These are phyloP conservation scores for Candida corydali DNA, from an alignment of 805 yeast species.

Conservation along the genomic window DNA sequence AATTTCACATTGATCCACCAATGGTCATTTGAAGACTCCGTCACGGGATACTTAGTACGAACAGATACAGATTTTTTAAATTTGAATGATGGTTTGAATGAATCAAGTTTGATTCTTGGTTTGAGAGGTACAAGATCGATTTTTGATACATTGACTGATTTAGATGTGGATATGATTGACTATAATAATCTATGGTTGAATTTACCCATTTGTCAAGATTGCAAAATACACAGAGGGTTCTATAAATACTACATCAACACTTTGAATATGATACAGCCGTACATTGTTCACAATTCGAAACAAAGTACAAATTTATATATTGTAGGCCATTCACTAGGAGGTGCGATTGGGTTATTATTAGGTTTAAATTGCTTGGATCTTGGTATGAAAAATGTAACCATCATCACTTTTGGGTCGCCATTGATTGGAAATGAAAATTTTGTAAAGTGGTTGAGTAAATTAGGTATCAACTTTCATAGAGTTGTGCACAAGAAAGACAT, in stretches of 20 bases:
- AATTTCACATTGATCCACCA: constrained; percentile 35
- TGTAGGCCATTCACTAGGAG: constrained; percentile 38
- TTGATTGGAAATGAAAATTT: constrained; percentile 38
- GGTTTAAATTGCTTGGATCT: constrained; percentile 32
- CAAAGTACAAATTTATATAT: constrained; percentile 20
- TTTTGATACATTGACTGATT: constrained; percentile 35
- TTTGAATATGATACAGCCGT: constrained; percentile 19
- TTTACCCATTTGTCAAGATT: constrained; percentile 27
- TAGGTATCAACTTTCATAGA: constrained; percentile 19
- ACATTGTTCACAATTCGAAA: constrained; percentile 17
- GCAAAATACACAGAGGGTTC: constrained; percentile 39
- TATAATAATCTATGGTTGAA: constrained; percentile 20
- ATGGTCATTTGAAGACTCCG: constrained; percentile 37
- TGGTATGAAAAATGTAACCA: constrained; percentile 25
- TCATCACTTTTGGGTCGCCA: constrained; percentile 45
- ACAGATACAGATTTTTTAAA: constrained; percentile 11
- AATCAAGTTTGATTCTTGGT: constrained; percentile 29
- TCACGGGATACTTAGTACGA: constrained; percentile 36
- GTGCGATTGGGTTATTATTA: constrained; percentile 35
- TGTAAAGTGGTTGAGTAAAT: constrained; percentile 26
- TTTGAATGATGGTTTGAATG: neutral
- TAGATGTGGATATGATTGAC: constrained; percentile 31
- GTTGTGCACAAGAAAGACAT: constrained; percentile 23
- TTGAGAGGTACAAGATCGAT: constrained; percentile 43
- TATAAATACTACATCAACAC: constrained; percentile 26